A percentile compares a stretch with the other conserved stretches of the same genome.
phyloP scores from a whole-genome alignment of 1,139 yeast species.

The Arxiozyma slooffiae region DNA sequence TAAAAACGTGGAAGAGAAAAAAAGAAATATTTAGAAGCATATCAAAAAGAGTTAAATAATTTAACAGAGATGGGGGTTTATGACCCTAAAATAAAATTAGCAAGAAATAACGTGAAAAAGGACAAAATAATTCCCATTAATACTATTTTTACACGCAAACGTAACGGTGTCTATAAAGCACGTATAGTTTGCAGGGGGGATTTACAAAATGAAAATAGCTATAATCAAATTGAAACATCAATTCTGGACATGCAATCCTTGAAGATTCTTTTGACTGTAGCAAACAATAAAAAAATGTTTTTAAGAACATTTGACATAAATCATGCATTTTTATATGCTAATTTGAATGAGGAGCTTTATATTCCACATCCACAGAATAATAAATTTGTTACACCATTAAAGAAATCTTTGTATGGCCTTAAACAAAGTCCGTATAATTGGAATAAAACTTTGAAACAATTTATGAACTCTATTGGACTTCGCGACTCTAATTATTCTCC shows the following conservation, averaged over 20 bases:
- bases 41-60: conserved; percentile 3
- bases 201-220: neutral
- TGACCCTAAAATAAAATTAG: neutral
- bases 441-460: conserved; percentile 6
- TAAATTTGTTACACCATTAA: conserved; percentile 1
- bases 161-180: neutral
- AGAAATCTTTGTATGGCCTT: conserved; percentile 6
- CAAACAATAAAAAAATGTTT: conserved; percentile 4
- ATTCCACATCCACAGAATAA: conserved; percentile 1
- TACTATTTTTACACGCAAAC: neutral
- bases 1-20: neutral
- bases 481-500: conserved; percentile 4
- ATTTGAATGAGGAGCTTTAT: conserved; percentile 4
- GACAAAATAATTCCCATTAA: conserved; percentile 1
- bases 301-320: conserved; percentile 5
- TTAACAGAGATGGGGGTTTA: conserved; percentile 1
- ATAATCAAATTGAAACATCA: neutral
- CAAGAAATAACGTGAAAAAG: neutral
- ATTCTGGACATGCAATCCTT: conserved; percentile 3
- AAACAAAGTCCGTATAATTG: conserved; percentile 5
- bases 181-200: conserved; percentile 1
- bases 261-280: conserved; percentile 4
- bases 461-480: conserved; percentile 1
- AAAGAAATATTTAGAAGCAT: conserved; percentile 2
- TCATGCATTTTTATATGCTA: conserved; percentile 6